Percentiles rank a stretch among this genome's conserved stretches.
These are phyloP conservation scores for Daedaleopsis sinensis DNA, from an alignment of 768 basidiomycete species.

Conservation along the genomic window DNA sequence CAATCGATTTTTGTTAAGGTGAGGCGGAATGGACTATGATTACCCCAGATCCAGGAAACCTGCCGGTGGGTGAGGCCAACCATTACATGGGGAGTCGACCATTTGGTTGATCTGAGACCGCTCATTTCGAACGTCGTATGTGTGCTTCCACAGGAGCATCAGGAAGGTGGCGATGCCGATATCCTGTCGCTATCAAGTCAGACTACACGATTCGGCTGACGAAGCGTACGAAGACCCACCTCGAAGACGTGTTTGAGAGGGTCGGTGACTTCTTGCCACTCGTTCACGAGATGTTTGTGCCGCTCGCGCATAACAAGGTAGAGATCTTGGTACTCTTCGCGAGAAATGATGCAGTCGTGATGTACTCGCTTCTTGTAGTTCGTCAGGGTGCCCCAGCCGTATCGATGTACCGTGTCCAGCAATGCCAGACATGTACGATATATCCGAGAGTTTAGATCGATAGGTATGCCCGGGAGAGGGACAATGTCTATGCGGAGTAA, in stretches of 20 bases:
- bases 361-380: constrained; percentile 85
- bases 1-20: too few relatives aligned
- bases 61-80: constrained; percentile 77
- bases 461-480: constrained; percentile 48
- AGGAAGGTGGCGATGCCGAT: constrained; percentile 94
- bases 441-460: constrained; percentile 61
- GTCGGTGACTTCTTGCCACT: constrained; percentile 84
- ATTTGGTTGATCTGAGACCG: constrained; percentile 12
- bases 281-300: constrained; percentile 72
- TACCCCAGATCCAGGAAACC: constrained; percentile 93
- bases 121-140: background rate
- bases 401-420: constrained; percentile 82
- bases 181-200: constrained; percentile 52
- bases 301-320: constrained; percentile 87
- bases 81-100: constrained; percentile 55
- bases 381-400: constrained; percentile 82
- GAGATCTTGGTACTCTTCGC: constrained; percentile 86
- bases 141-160: constrained; percentile 87
- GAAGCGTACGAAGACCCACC: constrained; percentile 37
- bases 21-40: constrained; percentile 26
- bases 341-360: constrained; percentile 79
- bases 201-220: background rate
- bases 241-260: constrained; percentile 91
- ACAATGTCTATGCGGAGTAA: constrained; percentile 60
- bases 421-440: constrained; percentile 82